Conservation (phyloP, 345 rosid genomes). For the Isatis tinctoria region DNA sequence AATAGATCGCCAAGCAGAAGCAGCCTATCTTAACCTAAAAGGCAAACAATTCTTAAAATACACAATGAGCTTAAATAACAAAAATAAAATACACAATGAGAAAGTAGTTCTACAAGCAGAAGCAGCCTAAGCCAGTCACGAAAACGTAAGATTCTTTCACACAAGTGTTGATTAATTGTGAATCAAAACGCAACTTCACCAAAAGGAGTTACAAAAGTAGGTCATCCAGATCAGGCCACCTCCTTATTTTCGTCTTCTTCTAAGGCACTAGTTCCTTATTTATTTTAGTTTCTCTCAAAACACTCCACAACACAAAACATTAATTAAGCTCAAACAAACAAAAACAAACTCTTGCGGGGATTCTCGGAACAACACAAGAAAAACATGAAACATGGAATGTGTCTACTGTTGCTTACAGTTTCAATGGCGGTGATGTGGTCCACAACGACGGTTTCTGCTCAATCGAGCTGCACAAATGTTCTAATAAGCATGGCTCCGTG, state of each 20-base stretch:
- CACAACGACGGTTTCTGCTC: constrained; percentile 40
- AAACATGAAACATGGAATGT: constrained; percentile 15
- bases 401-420: constrained; percentile 31
- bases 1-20: neutral
- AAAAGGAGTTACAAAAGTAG: constrained; percentile 28
- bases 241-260: constrained; percentile 21
- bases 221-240: constrained; percentile 35
- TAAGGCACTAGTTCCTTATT: constrained; percentile 5
- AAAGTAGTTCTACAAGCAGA: constrained; percentile 1
- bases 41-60: no score
- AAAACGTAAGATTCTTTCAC: neutral
- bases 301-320: constrained; percentile 8
- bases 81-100: neutral
- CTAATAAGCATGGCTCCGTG: constrained; percentile 68
- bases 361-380: constrained; percentile 5
- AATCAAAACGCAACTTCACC: neutral
- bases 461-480: constrained; percentile 54
- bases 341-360: constrained; percentile 1
- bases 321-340: constrained; percentile 3
- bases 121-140: neutral
- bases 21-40: no score
- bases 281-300: constrained; percentile 11
- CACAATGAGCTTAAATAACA: no score
- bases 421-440: constrained; percentile 22
- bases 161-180: neutral